Evolutionary conservation across 1,284 basidiomycete species (phyloP).

Genomic region (Bondarzewia mesenterica): DNA sequence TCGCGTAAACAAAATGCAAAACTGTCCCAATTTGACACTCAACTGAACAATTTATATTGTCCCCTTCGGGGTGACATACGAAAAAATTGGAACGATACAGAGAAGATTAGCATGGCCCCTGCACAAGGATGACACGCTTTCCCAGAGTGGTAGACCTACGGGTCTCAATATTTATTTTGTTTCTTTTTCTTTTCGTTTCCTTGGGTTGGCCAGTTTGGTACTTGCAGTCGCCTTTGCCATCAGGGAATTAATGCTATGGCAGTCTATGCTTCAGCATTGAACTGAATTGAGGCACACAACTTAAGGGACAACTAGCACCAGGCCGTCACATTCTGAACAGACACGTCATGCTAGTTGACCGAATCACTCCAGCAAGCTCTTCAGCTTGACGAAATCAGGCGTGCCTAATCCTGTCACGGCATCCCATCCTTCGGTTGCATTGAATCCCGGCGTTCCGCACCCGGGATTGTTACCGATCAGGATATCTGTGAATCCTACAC

Average conservation of each 20-base stretch:
- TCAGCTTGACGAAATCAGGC: slow-evolving; percentile 10
- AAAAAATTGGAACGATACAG: slow-evolving; percentile 1
- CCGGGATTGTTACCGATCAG: slow-evolving; percentile 45
- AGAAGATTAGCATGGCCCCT: neutral
- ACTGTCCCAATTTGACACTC: neutral
- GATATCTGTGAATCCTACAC: slow-evolving; percentile 41
- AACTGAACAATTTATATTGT: neutral
- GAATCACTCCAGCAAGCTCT: neutral
- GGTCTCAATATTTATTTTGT: slow-evolving; percentile 1
- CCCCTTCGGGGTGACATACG: slow-evolving; percentile 1
- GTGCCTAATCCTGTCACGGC: slow-evolving; percentile 16
- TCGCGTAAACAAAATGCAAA: neutral
- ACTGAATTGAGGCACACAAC: too few species aligned
- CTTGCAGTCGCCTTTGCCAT: too few species aligned
- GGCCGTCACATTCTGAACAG: too few species aligned
- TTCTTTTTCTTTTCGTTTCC: neutral
- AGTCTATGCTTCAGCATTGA: too few species aligned
- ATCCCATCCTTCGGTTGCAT: slow-evolving; percentile 23
- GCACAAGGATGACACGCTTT: neutral
- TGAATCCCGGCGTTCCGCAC: slow-evolving; percentile 46
- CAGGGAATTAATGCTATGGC: too few species aligned
- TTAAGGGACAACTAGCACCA: too few species aligned
- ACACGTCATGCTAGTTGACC: too few species aligned
- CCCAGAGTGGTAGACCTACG: slow-evolving; percentile 1
- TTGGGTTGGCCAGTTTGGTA: too few species aligned